Evolutionary conservation across 108 stramenopile species (phyloP), one percentile per base, ranked within the genome.

Genomic region (Parietichytrium sp.): DNA sequence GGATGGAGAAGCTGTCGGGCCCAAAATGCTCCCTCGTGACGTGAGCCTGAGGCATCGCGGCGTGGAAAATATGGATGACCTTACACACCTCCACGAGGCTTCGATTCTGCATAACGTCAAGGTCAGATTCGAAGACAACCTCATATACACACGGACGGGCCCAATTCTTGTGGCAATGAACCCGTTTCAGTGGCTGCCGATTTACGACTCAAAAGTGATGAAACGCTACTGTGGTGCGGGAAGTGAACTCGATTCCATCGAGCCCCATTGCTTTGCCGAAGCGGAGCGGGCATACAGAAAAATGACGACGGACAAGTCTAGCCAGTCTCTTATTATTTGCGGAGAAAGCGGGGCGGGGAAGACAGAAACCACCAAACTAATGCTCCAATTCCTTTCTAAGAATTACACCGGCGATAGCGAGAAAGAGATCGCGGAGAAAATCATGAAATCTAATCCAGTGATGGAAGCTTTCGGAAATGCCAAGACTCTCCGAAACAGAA

Each of bases 191-290:
- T 30, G 30, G 52, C 3, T 80, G 7, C 88, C 88, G 23, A 82
- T 88, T 48, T 88, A 88, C 81, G 86, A 82, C 3, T 82, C 84
- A 4, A 84, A 85, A 48, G 47, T 86, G 42, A 85, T 91, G 81
- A 88, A 88, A 8, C 12, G 26, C 31, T 91, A 91, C 78, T 81
- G 83, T 47, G 79, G 84, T 45, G 89, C 89, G 1, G 82, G 84
- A 2, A n/a, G 88, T 2, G 88, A 85, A 23, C 47, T 49, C 55
- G 84, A 88, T 20, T 91, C 94, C n/a, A 33, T 72, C 0, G 80
- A 89, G 4, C 98, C 98, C 6, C 98, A 98, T 88, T 94, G 96
- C 6, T 98, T 96, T 83, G 92, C 91, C 42, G 90, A 96, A 54
- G 98, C 96, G 7, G 91, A 95, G 55, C 87, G 90, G 47, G 90